A percentile compares a stretch with the other conserved stretches of the same genome.
Conservation (phyloP, 2,329 filamentous ascomycete species). For the Alternaria hordeiaustralica region DNA sequence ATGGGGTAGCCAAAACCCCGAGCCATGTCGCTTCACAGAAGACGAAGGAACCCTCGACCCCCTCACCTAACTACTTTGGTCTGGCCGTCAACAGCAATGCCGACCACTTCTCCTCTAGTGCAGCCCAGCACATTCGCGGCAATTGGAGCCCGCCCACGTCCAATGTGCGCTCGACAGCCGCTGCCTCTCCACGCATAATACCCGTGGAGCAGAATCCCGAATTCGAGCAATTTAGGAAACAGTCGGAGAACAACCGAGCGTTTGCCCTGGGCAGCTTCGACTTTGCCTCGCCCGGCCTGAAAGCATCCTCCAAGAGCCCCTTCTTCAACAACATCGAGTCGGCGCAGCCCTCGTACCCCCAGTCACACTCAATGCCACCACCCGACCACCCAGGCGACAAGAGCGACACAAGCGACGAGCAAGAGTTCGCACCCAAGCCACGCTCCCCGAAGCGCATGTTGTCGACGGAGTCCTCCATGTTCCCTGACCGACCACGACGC, state of each 20-base stretch:
- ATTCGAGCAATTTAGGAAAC: constrained; percentile 79
- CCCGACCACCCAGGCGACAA: constrained; percentile 21
- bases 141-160: constrained; percentile 79
- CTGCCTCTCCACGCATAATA: constrained; percentile 71
- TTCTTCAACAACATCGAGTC: constrained; percentile 32
- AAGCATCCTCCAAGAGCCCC: constrained; percentile 34
- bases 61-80: constrained; percentile 88
- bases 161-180: constrained; percentile 72
- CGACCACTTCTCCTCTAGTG: constrained; percentile 67
- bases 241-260: constrained; percentile 66
- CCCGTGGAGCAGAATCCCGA: constrained; percentile 78
- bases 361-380: constrained; percentile 42
- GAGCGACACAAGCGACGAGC: constrained; percentile 25
- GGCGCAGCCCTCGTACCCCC: constrained; percentile 31
- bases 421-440: constrained; percentile 33
- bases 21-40: constrained; percentile 30
- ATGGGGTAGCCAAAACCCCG: constrained; percentile 44
- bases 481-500: constrained; percentile 53
- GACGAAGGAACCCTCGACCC: constrained; percentile 40
- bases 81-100: constrained; percentile 66
- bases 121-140: constrained; percentile 66
- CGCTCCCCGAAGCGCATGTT: constrained; percentile 59
- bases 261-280: constrained; percentile 52
- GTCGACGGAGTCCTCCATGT: constrained; percentile 52
- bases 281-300: constrained; percentile 46